Evolutionary conservation across 306 rosid genomes (phyloP).

Genomic region (Ormosia semicastrata): DNA sequence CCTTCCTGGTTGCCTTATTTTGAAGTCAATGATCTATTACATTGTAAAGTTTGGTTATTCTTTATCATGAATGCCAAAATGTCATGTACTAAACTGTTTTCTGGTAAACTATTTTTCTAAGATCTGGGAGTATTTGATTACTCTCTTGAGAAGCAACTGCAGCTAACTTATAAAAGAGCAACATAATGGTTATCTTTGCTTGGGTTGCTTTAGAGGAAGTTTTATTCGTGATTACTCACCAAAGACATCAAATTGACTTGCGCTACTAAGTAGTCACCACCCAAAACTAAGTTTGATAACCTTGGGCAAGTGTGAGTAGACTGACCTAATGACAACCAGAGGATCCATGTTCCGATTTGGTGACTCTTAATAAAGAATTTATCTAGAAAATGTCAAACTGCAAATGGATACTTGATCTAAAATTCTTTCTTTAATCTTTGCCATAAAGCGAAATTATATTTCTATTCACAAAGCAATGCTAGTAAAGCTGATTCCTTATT

Average conservation of each 20-base stretch:
- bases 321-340: background rate
- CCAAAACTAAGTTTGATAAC: background rate
- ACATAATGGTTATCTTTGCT: background rate
- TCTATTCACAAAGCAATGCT: slow-evolving; percentile 1
- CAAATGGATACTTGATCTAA: background rate
- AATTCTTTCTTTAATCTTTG: slow-evolving; percentile 1
- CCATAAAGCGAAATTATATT: background rate
- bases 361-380: background rate
- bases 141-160: background rate
- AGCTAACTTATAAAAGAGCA: background rate
- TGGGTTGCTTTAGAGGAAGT: background rate
- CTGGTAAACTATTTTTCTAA: background rate
- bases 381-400: slow-evolving; percentile 21
- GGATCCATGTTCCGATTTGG: background rate
- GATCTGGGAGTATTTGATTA: background rate
- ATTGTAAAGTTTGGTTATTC: background rate
- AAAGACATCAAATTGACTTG: background rate
- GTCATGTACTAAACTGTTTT: background rate
- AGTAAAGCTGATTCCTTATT: background rate
- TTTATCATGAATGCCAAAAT: slow-evolving; percentile 1
- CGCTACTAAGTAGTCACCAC: background rate
- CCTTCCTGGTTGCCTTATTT: background rate
- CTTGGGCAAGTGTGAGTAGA: background rate
- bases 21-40: slow-evolving; percentile 6
- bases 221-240: background rate